Percentiles rank a stretch among this genome's conserved stretches.
Evolutionary conservation across 352 stramenopile genomes (phyloP).

Genomic region (Vaucheria bursata): DNA sequence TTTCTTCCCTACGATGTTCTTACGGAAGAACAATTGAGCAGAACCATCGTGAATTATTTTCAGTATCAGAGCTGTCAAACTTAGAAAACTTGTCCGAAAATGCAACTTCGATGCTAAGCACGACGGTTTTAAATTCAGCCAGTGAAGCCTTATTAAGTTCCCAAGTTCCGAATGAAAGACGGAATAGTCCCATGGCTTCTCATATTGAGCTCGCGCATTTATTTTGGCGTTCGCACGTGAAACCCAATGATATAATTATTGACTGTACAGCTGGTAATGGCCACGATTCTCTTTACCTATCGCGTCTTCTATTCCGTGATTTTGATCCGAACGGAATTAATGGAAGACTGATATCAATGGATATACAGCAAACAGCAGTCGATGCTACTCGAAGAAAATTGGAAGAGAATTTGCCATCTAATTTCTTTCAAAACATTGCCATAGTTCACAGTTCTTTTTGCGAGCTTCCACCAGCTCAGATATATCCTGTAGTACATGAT

Average conservation of each 20-base stretch:
- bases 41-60: too few relatives aligned
- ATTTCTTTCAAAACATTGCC: not conserved
- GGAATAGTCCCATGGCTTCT: not conserved
- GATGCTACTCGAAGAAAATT: not conserved
- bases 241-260: conserved; percentile 27
- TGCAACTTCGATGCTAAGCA: too few relatives aligned
- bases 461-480: not conserved
- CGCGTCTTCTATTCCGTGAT: conserved; percentile 11
- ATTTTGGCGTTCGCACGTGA: not conserved
- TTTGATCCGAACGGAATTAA: conserved; percentile 14
- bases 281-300: conserved; percentile 27
- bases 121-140: too few relatives aligned
- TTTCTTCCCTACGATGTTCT: too few relatives aligned
- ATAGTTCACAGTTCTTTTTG: not conserved
- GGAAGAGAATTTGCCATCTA: not conserved
- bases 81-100: too few relatives aligned
- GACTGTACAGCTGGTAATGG: conserved; percentile 43
- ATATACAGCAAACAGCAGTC: conserved; percentile 18
- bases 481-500: not conserved
- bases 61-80: too few relatives aligned
- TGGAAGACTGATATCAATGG: conserved; percentile 28
- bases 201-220: not conserved
- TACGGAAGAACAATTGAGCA: too few relatives aligned
- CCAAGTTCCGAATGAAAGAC: too few relatives aligned
- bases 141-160: too few relatives aligned